phyloP scores from a whole-genome alignment of 768 basidiomycete species.

The Saitozyma podzolica region DNA sequence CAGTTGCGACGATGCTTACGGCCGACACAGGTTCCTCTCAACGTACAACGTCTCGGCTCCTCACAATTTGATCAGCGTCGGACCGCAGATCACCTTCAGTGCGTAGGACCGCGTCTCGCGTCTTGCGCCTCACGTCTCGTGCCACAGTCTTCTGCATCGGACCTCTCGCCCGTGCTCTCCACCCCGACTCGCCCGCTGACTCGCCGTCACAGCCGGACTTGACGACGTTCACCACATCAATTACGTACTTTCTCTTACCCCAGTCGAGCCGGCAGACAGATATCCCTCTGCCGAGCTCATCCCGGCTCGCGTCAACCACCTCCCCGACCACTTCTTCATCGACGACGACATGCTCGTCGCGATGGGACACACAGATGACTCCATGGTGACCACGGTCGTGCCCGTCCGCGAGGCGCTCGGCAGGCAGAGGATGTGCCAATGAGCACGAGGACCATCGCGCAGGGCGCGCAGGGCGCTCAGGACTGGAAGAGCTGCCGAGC shows the following conservation, averaged over 20 bases:
- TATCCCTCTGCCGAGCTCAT: constrained; percentile 3
- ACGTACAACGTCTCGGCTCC: constrained; percentile 16
- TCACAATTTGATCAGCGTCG: constrained; percentile 16
- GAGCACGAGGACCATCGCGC: too few species aligned
- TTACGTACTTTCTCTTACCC: constrained; percentile 10
- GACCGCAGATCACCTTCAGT: constrained; percentile 9
- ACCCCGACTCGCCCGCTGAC: too few species aligned
- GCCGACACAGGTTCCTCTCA: constrained; percentile 7
- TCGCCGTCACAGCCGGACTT: not conserved
- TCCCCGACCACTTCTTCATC: constrained; percentile 20
- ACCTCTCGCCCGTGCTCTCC: too few species aligned
- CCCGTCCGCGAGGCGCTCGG: constrained; percentile 8
- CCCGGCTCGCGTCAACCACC: not conserved
- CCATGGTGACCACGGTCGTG: constrained; percentile 10
- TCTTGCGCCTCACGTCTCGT: not conserved
- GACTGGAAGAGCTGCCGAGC: too few species aligned
- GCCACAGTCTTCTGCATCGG: too few species aligned
- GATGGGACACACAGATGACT: constrained; percentile 13
- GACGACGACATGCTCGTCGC: constrained; percentile 19
- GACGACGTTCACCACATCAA: constrained; percentile 15
- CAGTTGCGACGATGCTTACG: not conserved
- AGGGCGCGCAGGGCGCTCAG: too few species aligned
- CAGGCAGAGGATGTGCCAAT: not conserved
- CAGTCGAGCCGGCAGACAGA: constrained; percentile 6
- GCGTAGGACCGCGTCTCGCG: too few species aligned